Evolutionary conservation across 345 rosid genomes (phyloP).

Genomic region (Gynandropsis gynandra): DNA sequence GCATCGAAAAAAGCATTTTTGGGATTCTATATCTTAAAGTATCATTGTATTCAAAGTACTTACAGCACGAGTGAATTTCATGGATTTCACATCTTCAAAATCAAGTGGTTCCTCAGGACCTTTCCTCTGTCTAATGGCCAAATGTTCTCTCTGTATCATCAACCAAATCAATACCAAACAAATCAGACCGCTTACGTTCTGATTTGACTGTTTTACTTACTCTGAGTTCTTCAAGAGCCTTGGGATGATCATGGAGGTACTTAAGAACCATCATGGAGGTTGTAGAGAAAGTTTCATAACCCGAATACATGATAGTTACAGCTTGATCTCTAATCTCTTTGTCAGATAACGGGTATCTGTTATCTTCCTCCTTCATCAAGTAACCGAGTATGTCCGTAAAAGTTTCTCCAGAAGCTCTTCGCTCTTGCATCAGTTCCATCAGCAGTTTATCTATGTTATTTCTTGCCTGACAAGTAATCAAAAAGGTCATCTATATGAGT

Average conservation of each 20-base stretch:
- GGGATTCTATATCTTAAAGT: too few species aligned
- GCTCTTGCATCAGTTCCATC: constrained; percentile 38
- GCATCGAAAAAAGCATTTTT: too few species aligned
- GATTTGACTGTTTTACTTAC: constrained; percentile 32
- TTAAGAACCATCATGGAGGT: constrained; percentile 82
- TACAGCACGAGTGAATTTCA: constrained; percentile 59
- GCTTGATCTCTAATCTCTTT: constrained; percentile 70
- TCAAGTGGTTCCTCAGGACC: constrained; percentile 37
- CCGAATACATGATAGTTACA: constrained; percentile 63
- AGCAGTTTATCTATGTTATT: constrained; percentile 39
- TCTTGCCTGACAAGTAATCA: constrained; percentile 42
- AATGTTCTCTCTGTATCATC: constrained; percentile 45
- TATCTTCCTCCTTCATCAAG: constrained; percentile 44
- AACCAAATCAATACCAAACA: constrained; percentile 2
- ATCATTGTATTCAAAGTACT: too few species aligned
- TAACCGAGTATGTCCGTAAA: constrained; percentile 59
- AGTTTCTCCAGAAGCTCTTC: constrained; percentile 38
- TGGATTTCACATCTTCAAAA: constrained; percentile 47
- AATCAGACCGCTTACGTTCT: neutral
- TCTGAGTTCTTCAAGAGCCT: constrained; percentile 55
- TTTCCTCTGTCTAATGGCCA: constrained; percentile 35
- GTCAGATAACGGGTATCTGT: constrained; percentile 39
- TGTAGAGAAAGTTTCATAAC: constrained; percentile 75
- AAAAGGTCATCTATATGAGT: neutral
- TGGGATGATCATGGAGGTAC: constrained; percentile 66